Base-by-base conservation (phyloP, 2,329 filamentous ascomycete genomes). In the Apiospora malaysiana region DNA sequence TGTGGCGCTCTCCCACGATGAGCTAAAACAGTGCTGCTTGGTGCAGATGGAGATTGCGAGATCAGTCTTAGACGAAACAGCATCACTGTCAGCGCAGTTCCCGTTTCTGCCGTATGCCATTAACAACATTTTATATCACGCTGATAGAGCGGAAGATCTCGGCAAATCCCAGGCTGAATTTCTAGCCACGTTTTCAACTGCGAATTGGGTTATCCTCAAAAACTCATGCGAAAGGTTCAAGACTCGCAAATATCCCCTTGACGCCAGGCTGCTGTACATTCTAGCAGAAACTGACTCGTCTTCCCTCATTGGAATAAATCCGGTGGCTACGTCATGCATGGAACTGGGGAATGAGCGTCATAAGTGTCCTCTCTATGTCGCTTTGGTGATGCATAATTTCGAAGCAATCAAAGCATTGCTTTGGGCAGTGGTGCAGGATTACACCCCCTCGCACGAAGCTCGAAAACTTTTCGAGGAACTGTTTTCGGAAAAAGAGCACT, bases 1-100 rank as follows among this genome's bases (percentile, higher is more conserved):
- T 46, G 72, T 68, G n/a, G 71, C 68, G 3, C 79, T 82, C 40
- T 80, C 84, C 25, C 81, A 89, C 51, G 81, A 87, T 0, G 75
- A 69, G 23, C 75, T 88, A 7, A 87, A 83, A 72, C 66, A 80
- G 66, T 84, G 81, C 25, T 71, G 70, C 27, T 40, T 71, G 1
- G 65, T 23, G 12, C 72, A 68, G 56, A 68, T 71, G 37, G 56
- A 70, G 42, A 21, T 23, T 6, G 32, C 27, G 8, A 40, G 2
- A 5, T 18, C 65, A 63, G 56, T n/a, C n/a, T n/a, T 27, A 42
- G 66, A 7, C 4, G 9, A 71, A n/a, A 45, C 68, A 66, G 10
- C 27, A 42, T 4, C 45, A 12, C 9, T 71, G 8, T 27, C 32
- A 27, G 7, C 18, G 9, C 51, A 66, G 16, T 75, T 68, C 12